Percentiles rank a stretch among this genome's conserved stretches.
phyloP scores from a whole-genome alignment of 176 grass and related monocot species.

The Puya raimondii region DNA sequence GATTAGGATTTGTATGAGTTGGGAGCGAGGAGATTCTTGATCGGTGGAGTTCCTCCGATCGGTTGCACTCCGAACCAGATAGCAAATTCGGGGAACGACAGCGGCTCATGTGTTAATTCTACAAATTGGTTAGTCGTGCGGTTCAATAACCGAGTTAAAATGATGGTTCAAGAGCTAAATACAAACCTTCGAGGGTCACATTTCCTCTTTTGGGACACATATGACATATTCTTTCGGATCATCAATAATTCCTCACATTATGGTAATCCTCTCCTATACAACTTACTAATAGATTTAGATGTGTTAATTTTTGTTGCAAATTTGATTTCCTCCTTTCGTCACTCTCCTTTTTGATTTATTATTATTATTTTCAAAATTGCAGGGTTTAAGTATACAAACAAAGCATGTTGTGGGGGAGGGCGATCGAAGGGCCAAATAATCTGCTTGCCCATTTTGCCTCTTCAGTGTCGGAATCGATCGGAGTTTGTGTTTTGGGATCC shows the following conservation, averaged over 20 bases:
- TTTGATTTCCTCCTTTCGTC: background rate
- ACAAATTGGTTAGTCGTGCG: slow-evolving; percentile 17
- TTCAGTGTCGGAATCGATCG: slow-evolving; percentile 21
- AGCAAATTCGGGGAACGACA: slow-evolving; percentile 9
- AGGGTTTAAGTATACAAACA: slow-evolving; percentile 32
- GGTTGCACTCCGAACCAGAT: slow-evolving; percentile 41
- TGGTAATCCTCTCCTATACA: slow-evolving; percentile 13
- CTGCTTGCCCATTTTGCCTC: slow-evolving; percentile 24
- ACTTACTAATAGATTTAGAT: no score
- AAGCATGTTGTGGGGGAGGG: slow-evolving; percentile 33
- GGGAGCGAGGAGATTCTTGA: slow-evolving; percentile 27
- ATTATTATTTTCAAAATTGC: background rate
- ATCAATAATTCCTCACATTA: slow-evolving; percentile 23
- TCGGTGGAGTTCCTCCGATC: slow-evolving; percentile 22
- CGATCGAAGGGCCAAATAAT: slow-evolving; percentile 35
- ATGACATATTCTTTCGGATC: slow-evolving; percentile 10
- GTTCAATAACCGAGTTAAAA: slow-evolving; percentile 23
- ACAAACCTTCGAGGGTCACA: slow-evolving; percentile 6
- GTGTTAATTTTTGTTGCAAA: background rate
- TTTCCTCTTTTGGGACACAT: slow-evolving; percentile 32
- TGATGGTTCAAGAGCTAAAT: slow-evolving; percentile 16
- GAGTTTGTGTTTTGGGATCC: slow-evolving; percentile 34
- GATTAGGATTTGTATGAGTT: slow-evolving; percentile 25
- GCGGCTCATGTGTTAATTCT: slow-evolving; percentile 11
- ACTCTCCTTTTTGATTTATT: background rate